Conservation (phyloP, 768 basidiomycete genomes). For the Lentinus brumalis region DNA sequence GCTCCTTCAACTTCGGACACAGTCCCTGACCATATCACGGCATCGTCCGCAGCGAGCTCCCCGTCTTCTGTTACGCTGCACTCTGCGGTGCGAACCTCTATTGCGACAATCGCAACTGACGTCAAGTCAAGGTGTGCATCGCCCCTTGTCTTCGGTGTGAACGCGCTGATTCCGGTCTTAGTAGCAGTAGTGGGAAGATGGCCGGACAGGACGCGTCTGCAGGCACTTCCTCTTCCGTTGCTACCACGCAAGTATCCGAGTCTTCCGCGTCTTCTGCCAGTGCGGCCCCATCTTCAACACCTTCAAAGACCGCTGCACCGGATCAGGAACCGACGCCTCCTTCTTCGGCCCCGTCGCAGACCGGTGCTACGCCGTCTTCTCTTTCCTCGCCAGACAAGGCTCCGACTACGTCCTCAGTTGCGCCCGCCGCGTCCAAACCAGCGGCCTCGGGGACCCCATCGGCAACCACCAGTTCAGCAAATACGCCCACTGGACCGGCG, state of each 20-base stretch:
- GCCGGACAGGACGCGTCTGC: neutral
- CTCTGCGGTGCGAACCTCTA: neutral
- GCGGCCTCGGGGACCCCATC: neutral
- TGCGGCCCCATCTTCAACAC: constrained; percentile 10
- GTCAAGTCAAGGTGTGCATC: neutral
- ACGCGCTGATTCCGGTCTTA: neutral
- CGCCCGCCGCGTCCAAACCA: constrained; percentile 3
- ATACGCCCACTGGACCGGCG: neutral
- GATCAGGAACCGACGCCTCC: constrained; percentile 8
- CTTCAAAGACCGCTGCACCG: neutral
- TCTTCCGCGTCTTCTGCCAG: constrained; percentile 1
- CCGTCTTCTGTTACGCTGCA: neutral
- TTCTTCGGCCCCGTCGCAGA: neutral
- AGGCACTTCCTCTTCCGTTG: neutral
- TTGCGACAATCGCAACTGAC: neutral
- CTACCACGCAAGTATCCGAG: neutral
- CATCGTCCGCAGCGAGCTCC: neutral
- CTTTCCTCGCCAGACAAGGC: constrained; percentile 5
- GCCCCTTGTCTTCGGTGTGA: neutral
- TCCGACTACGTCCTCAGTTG: constrained; percentile 1
- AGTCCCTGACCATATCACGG: neutral
- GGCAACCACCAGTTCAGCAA: neutral
- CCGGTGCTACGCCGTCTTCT: constrained; percentile 2
- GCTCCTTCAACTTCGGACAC: neutral
- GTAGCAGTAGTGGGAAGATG: constrained; percentile 1